Base-by-base conservation (phyloP, 2,329 filamentous ascomycete genomes). In the Pyricularia sp. region DNA sequence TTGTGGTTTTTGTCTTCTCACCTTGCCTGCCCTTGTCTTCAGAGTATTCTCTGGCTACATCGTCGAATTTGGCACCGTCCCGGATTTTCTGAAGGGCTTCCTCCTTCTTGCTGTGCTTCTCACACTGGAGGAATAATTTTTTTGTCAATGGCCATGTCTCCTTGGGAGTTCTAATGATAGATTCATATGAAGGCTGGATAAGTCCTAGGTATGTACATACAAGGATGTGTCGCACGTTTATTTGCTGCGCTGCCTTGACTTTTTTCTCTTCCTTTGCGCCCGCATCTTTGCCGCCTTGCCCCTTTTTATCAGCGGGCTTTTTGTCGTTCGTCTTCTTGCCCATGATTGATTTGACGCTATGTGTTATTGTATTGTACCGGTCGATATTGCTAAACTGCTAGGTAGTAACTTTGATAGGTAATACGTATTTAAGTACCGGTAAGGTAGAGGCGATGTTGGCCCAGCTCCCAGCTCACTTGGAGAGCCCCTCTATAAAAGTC, bases 61-160 rank as follows among this genome's bases (percentile, higher is more conserved):
- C 86, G 70, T 91, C 88, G 71, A 92, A 93, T 70, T 88, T 90
- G 63, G 80, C 80, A 1, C 88, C 88, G 3, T 79, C 83, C 53
- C 81, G 81, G 63, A 93, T 75, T 75, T 90, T 88, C 65, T 82
- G 82, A 19, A 91, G 73, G 0, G 89, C 89, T 72, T 91, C 87
- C 72, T 91, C 88, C 72, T 91, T 92, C 74, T 87, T 90, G n/a
- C 79, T 77, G 72, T 91, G 86, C 72, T 93, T 93, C 73, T 87
- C 87, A 70, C 89, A 92, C 78, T 87, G n/a, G 62, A 1, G 4
- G 40, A 8, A 85, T 60, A 59, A 59, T 12, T 4, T 16, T 16
- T 30, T 28, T 4, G 16, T 28, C 4, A 59, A 16, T 30, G 55
- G 24, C 5, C 30, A 19, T 60, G 26, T 2, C n/a, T 16, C 4